These are phyloP conservation scores for Metschnikowia colocasiae DNA, from an alignment of 805 yeast species.

Conservation along the genomic window DNA sequence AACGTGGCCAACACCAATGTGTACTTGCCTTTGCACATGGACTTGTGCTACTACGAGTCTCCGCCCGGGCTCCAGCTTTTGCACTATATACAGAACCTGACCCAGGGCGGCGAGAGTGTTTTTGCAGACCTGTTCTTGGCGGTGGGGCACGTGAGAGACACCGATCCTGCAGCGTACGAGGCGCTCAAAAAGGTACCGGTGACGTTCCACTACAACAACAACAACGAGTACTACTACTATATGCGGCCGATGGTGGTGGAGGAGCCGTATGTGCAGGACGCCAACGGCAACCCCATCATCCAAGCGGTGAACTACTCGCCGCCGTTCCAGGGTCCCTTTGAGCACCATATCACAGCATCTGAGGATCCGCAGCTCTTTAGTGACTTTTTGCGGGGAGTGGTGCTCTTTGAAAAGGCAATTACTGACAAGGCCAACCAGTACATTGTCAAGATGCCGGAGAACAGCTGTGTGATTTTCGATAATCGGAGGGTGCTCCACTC, in stretches of 20 bases:
- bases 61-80: constrained; percentile 77
- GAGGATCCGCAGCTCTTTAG: constrained; percentile 35
- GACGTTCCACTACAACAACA: constrained; percentile 64
- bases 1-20: constrained; percentile 68
- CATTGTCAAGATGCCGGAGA: constrained; percentile 51
- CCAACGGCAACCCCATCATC: constrained; percentile 32
- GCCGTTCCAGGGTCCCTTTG: constrained; percentile 79
- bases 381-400: constrained; percentile 57
- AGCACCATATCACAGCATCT: constrained; percentile 46
- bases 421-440: constrained; percentile 52
- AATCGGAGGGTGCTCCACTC: constrained; percentile 72
- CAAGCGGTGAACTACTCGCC: constrained; percentile 72
- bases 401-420: constrained; percentile 56
- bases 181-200: constrained; percentile 63
- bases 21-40: constrained; percentile 73
- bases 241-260: constrained; percentile 63
- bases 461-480: constrained; percentile 63
- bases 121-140: constrained; percentile 71
- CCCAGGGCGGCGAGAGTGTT: constrained; percentile 63
- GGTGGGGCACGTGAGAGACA: constrained; percentile 49
- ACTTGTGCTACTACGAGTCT: constrained; percentile 69
- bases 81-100: constrained; percentile 54
- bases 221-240: constrained; percentile 57
- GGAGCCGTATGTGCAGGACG: constrained; percentile 25
- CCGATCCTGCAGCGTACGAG: constrained; percentile 59